Conservation (phyloP, 176 grass and related monocot species). For the Cenchrus fungigraminus region DNA sequence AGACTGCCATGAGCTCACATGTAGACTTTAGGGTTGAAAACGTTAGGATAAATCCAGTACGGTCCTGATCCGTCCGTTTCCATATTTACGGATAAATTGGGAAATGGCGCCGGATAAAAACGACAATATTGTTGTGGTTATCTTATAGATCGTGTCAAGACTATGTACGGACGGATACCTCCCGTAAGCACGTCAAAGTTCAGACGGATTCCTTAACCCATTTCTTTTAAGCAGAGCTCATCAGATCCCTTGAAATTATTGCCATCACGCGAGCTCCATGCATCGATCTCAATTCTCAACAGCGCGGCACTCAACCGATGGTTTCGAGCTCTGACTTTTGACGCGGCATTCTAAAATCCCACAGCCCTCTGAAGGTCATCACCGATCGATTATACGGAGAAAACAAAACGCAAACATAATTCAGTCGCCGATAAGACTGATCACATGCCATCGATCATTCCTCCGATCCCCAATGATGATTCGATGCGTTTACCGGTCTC, state of each 20-base stretch:
- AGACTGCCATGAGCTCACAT: too few relatives aligned
- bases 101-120: too few relatives aligned
- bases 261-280: background rate
- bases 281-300: background rate
- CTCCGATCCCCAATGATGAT: conserved; percentile 29
- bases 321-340: background rate
- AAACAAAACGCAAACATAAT: background rate
- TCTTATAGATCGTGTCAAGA: too few relatives aligned
- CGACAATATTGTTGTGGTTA: too few relatives aligned
- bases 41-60: too few relatives aligned
- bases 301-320: background rate
- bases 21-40: too few relatives aligned
- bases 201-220: too few relatives aligned
- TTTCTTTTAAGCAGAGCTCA: too few relatives aligned
- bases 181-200: too few relatives aligned
- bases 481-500: background rate
- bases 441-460: background rate
- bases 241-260: background rate
- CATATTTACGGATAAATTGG: too few relatives aligned
- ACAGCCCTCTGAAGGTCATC: background rate
- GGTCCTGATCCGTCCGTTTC: too few relatives aligned
- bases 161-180: too few relatives aligned
- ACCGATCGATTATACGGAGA: background rate
- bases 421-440: background rate
- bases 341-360: background rate